Percentiles rank a stretch among this genome's conserved stretches.
Conservation (phyloP, 768 basidiomycete genomes). For the Kwoniella heveanensis region DNA sequence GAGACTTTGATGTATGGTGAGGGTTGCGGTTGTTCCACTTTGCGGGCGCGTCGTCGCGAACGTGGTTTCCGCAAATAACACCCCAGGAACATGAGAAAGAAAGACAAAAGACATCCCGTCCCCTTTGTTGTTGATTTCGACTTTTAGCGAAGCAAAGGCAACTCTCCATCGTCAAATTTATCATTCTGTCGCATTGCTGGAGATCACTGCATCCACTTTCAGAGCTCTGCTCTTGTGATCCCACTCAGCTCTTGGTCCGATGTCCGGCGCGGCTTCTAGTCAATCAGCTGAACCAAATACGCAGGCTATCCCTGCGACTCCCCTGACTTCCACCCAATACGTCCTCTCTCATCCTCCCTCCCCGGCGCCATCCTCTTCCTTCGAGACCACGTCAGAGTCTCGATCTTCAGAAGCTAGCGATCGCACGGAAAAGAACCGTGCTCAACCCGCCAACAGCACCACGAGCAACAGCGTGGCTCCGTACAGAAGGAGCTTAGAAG, state of each 20-base stretch:
- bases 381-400: not conserved
- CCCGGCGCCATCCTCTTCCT: not conserved
- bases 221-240: not conserved
- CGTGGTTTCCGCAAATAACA: not conserved
- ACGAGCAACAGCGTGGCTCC: not conserved
- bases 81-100: not conserved
- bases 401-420: not conserved
- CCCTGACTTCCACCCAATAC: slow-evolving; percentile 13
- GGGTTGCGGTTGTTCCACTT: not conserved
- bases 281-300: not conserved
- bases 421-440: not conserved
- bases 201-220: not conserved
- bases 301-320: slow-evolving; percentile 8
- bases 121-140: slow-evolving; percentile 1
- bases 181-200: too few relatives aligned
- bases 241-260: not conserved
- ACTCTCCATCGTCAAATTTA: too few relatives aligned
- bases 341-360: slow-evolving; percentile 12
- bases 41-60: slow-evolving; percentile 2
- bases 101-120: not conserved
- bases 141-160: too few relatives aligned
- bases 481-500: not conserved
- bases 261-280: not conserved
- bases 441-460: not conserved
- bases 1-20: not conserved